Base-by-base conservation (phyloP, 2,329 filamentous ascomycete genomes). In the Catunica adiposa region DNA sequence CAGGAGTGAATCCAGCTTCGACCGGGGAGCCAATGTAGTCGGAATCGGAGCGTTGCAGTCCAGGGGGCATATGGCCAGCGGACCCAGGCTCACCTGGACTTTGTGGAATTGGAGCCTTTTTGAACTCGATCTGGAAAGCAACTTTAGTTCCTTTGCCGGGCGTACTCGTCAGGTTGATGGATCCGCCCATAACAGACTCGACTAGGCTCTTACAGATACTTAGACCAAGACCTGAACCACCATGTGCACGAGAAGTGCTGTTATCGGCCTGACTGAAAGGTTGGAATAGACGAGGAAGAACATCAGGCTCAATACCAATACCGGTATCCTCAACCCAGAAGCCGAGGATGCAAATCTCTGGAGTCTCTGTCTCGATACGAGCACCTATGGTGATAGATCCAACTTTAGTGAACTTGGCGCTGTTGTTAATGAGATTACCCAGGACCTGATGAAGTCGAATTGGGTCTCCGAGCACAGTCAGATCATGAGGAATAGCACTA, bases 171-270 rank as follows among this genome's bases (percentile, higher is more conserved):
- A 96, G 77, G 68, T 82, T 82, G 59, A 96, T 94, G 59, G 77
- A 81, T 44, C 89, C 89, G 59, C 86, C 82, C 78, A 96, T 89
- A 68, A 94, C 89, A 20, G 86, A 87, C 69, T 95, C 86, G 59
- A 96, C 89, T 46, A 96, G 80, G 0, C 86, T 89, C 68, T 95
- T 95, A 76, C 89, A 95, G 61, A 96, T 96, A 64, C 86, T 94
- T 46, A 96, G 74, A 1, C 89, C 89, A 1, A 96, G 79, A 23
- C 89, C 89, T 61, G 88, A 95, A 46, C 89, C 89, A 42, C 89
- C 89, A 62, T 95, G 96, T 64, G 89, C 92, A 54, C 89, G 77
- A 55, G 89, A 88, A 2, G 89, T 94, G 62, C 86, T 92, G 51
- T 84, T 85, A 68, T 96, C 89, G 1, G 90, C 89, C 68, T 96